These are phyloP conservation scores for Lasiosphaeria ovina DNA, from an alignment of 495 filamentous ascomycete genomes.

Conservation along the genomic window DNA sequence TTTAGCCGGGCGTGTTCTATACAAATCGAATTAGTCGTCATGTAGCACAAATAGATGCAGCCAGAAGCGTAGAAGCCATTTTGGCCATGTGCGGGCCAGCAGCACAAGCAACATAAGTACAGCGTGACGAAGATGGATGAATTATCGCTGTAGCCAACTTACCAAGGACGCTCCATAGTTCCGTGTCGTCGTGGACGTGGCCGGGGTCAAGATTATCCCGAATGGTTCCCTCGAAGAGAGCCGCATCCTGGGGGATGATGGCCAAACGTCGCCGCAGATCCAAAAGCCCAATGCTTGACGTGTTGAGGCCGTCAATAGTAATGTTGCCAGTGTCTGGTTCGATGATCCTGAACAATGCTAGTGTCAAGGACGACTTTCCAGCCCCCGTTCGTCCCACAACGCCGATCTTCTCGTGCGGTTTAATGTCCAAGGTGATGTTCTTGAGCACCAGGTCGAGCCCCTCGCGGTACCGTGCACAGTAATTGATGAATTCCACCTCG, in stretches of 20 bases:
- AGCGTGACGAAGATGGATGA: constrained; percentile 16
- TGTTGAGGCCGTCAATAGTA: constrained; percentile 84
- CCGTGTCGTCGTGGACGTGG: constrained; percentile 93
- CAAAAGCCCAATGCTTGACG: constrained; percentile 82
- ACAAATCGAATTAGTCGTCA: constrained; percentile 21
- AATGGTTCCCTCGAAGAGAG: constrained; percentile 93
- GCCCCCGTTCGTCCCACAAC: constrained; percentile 96
- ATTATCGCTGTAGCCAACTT: constrained; percentile 40
- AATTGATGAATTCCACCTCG: constrained; percentile 86
- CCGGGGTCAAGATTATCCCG: constrained; percentile 96
- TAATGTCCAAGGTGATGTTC: constrained; percentile 86
- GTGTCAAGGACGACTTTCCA: constrained; percentile 91
- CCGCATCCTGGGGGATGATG: constrained; percentile 98
- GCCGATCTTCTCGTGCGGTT: constrained; percentile 95
- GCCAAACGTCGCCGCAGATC: constrained; percentile 88
- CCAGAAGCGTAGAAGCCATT: constrained; percentile 2
- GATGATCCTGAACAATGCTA: constrained; percentile 94
- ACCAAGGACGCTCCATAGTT: constrained; percentile 96
- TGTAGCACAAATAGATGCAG: constrained; percentile 16
- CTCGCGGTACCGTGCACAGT: constrained; percentile 87
- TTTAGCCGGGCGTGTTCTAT: constrained; percentile 91
- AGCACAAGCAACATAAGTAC: neutral
- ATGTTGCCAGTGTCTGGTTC: constrained; percentile 79
- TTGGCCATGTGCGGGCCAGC: constrained; percentile 22
- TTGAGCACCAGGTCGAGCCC: constrained; percentile 90